Base-by-base conservation (phyloP, 371 early-diverging fungal species). In the Capniomyces stellatus region DNA sequence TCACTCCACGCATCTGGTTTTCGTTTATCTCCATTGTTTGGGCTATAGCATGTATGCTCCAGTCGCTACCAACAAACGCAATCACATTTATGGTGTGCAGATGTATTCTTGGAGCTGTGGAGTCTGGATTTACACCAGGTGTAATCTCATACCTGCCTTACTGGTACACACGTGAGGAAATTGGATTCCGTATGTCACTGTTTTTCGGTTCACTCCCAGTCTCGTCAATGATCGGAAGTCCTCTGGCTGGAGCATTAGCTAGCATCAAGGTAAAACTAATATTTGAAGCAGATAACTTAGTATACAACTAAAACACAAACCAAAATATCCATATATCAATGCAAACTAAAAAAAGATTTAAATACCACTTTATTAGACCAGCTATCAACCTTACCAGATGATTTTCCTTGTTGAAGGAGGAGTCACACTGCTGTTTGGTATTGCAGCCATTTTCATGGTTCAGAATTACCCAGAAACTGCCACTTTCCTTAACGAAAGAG, bases 1-100 rank as follows among this genome's bases (percentile, higher is more conserved):
- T 81, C 44, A 75, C 77, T 8, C 78, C 87, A 4, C 71, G 73
- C 22, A 54, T 59, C 28, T 82, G 85, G 89, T 77, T 90, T 42
- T 76, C 85, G 2, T 66, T 78, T 18, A 71, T 81, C 21, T 75
- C 76, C 60, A 28, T 80, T 25, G 58, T 62, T 29, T 83, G 82
- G 83, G 76, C 78, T 15, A 31, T 74, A 19, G 42, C 69, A 39
- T 67, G 67, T 35, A 62, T 57, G 1, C 61, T 61, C 24, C 76
- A 85, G 41, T 75, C 25, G 23, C 24, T 52, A 29, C 50, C 30
- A 19, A 51, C 29, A 29, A 43, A n/a, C 15, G 47, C 41, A 29
- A 28, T 39, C 66, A 58, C 63, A 19, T 55, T 54, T 41, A 58
- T 67, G 56, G 66, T 66, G 18, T 50, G 68, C 28, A 69, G 84